Evolutionary conservation across 176 grass and related monocot genomes (phyloP).

Genomic region (Oryza brachyantha): DNA sequence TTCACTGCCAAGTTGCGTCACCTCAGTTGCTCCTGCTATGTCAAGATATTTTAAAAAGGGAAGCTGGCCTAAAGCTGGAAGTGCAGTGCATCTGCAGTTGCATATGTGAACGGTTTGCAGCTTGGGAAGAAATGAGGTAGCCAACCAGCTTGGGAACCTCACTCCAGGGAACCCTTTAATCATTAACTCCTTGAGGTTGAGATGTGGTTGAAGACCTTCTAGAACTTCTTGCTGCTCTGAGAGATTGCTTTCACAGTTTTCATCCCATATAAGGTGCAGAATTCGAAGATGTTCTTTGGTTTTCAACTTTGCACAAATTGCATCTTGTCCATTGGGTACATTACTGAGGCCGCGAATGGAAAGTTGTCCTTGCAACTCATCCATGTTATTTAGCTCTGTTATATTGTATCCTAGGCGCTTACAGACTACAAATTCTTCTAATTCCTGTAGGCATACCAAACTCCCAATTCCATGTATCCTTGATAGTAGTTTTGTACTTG

Average conservation of each 20-base stretch:
- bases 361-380: slow-evolving; percentile 51
- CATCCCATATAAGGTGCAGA: slow-evolving; percentile 59
- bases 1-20: slow-evolving; percentile 40
- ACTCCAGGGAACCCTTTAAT: slow-evolving; percentile 50
- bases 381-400: slow-evolving; percentile 59
- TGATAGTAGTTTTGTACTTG: slow-evolving; percentile 22
- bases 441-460: slow-evolving; percentile 59
- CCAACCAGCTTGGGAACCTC: slow-evolving; percentile 46
- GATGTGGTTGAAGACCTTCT: slow-evolving; percentile 61
- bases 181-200: slow-evolving; percentile 47
- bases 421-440: slow-evolving; percentile 57
- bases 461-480: slow-evolving; percentile 51
- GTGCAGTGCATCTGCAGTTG: slow-evolving; percentile 37
- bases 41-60: slow-evolving; percentile 56
- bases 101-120: slow-evolving; percentile 55
- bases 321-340: slow-evolving; percentile 41
- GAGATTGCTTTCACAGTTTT: slow-evolving; percentile 5
- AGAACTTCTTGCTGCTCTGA: slow-evolving; percentile 44
- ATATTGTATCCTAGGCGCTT: slow-evolving; percentile 41
- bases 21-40: slow-evolving; percentile 55
- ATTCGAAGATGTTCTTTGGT: slow-evolving; percentile 55
- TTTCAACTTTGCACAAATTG: slow-evolving; percentile 43
- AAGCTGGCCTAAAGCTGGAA: slow-evolving; percentile 66
- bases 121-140: slow-evolving; percentile 45
- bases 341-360: slow-evolving; percentile 63